phyloP scores from a whole-genome alignment of 164 flowering plant species.

The Amborella trichopoda region DNA sequence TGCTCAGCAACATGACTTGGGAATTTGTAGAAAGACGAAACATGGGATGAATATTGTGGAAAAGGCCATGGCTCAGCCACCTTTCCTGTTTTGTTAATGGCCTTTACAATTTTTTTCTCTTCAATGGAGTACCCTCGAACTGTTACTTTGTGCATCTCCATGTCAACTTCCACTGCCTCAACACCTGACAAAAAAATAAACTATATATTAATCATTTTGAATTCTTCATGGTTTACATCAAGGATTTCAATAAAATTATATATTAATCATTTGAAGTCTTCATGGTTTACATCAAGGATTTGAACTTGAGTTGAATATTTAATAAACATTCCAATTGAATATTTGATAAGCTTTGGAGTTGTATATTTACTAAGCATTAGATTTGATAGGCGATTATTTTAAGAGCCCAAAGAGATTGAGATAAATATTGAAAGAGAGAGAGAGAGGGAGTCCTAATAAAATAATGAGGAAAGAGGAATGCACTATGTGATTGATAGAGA shows the following conservation, averaged over 20 bases:
- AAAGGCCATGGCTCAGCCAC: constrained; percentile 80
- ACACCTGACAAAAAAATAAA: constrained; percentile 26
- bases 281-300: not conserved
- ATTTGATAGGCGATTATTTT: too few relatives aligned
- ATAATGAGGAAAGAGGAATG: too few relatives aligned
- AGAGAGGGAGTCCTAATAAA: too few relatives aligned
- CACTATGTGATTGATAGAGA: too few relatives aligned
- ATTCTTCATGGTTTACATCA: not conserved
- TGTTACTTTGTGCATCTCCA: constrained; percentile 62
- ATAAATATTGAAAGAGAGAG: too few relatives aligned
- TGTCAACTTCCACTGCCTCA: constrained; percentile 64
- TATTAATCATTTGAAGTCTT: not conserved
- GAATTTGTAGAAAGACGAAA: constrained; percentile 60
- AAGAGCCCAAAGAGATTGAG: too few relatives aligned
- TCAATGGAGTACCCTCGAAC: constrained; percentile 44
- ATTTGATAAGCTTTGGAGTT: not conserved
- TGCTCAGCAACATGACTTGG: constrained; percentile 49
- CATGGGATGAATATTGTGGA: constrained; percentile 43
- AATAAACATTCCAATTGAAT: not conserved
- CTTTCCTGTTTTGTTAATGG: constrained; percentile 56
- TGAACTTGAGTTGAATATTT: not conserved
- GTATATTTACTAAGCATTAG: too few relatives aligned
- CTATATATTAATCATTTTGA: not conserved
- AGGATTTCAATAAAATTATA: not conserved
- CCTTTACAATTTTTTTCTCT: constrained; percentile 60